These are phyloP conservation scores for Ustilago sp. DNA, from an alignment of 1,284 basidiomycete species.

Conservation along the genomic window DNA sequence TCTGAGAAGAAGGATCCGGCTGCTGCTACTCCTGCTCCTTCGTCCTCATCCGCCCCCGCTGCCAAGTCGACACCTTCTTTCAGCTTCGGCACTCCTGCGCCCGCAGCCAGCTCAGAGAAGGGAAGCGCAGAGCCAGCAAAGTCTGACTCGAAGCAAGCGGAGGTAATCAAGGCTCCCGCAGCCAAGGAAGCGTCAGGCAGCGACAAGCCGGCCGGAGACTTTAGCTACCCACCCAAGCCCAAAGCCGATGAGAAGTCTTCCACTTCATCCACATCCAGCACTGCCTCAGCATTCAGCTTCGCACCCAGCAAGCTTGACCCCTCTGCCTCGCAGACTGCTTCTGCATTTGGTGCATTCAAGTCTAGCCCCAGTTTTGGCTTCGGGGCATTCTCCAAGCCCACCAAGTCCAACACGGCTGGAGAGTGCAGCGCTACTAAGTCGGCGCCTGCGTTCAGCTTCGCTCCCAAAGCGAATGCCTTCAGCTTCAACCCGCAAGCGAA, in stretches of 20 bases:
- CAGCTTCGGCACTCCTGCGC: slow-evolving; percentile 8
- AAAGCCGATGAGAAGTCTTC: slow-evolving; percentile 24
- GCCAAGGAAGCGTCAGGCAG: slow-evolving; percentile 1
- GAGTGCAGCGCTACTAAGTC: background rate
- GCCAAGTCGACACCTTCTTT: slow-evolving; percentile 10
- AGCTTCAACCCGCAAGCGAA: slow-evolving; percentile 30
- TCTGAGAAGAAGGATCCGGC: background rate
- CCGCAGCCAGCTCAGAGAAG: background rate
- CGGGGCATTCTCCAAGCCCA: slow-evolving; percentile 34
- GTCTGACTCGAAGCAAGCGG: background rate
- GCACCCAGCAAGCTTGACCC: slow-evolving; percentile 35
- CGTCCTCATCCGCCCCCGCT: background rate
- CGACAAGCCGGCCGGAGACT: slow-evolving; percentile 13
- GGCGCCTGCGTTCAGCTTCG: background rate
- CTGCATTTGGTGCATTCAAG: slow-evolving; percentile 39
- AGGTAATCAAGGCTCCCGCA: background rate
- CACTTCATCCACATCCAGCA: slow-evolving; percentile 10
- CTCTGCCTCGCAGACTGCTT: slow-evolving; percentile 16
- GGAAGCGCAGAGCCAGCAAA: slow-evolving; percentile 8
- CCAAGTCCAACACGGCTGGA: background rate
- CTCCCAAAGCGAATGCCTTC: slow-evolving; percentile 20
- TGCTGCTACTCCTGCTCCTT: background rate
- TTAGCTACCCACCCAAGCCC: slow-evolving; percentile 18
- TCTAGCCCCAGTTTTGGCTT: slow-evolving; percentile 31
- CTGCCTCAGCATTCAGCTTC: slow-evolving; percentile 35